Base-by-base conservation (phyloP, 2,329 filamentous ascomycete species). In the Calonectria henricotiae region DNA sequence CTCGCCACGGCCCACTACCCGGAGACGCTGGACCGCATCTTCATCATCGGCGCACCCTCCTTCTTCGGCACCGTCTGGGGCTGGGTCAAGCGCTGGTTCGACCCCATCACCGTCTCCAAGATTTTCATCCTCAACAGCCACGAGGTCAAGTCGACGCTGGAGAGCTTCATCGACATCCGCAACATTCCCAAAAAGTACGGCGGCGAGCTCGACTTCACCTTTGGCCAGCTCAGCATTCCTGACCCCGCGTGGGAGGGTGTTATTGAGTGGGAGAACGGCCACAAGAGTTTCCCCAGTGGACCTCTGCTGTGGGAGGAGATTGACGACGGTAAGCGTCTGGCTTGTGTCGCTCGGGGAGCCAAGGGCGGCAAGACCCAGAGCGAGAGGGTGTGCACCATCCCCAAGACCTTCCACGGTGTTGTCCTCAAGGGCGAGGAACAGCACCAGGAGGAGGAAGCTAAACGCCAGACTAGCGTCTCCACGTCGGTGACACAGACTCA, bases 41-140 rank as follows among this genome's bases (percentile, higher is more conserved):
- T 86, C 72, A 93, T 98, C 78, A 94, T 98, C 73, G 95, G 95
- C 71, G 96, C 96, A 0, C 96, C 96, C 8, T 85, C 89, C 54
- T 98, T 97, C 88, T 98, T 98, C 86, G 93, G 93, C 61, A 98
- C 94, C 3, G 94, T 98, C 70, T 96, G 95, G 95, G 91, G 93
- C 74, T 98, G 95, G 94, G 89, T 97, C 83, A 97, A 97, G 87
- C 92, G 93, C 79, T 98, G 95, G 95, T 98, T 98, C 79, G 93
- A 95, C 84, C 95, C 95, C 7, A 94, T 95, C 72, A 98, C 96
- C 39, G 94, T 95, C 3, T 96, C 94, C 78, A 98, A 98, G 85
- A 98, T 98, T 81, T 98, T 97, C 82, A 96, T 98, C 76, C 89
- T 98, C 65, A 87, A 88, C 58, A 86, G 90, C 9, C 80, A 89